A percentile compares a stretch with the other conserved stretches of the same genome.
These are phyloP conservation scores for Chaetomium globosum DNA, from an alignment of 2,329 filamentous ascomycete species.

Conservation along the genomic window DNA sequence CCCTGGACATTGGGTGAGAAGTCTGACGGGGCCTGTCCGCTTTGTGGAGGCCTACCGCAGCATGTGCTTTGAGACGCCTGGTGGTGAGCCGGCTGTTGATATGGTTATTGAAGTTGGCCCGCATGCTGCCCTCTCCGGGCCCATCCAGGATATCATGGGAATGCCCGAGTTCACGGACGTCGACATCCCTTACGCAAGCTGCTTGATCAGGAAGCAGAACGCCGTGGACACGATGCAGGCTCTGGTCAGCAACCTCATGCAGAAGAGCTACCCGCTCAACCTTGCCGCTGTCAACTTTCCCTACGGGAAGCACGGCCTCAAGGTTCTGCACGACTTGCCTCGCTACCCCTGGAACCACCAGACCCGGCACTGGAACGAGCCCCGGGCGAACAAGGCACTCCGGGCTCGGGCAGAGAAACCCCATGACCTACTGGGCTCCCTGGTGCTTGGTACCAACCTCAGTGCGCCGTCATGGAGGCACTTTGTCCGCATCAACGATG, in stretches of 20 bases:
- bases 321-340: constrained; percentile 45
- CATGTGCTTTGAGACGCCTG: constrained; percentile 32
- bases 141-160: constrained; percentile 41
- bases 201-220: constrained; percentile 31
- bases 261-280: constrained; percentile 40
- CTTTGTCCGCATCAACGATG: constrained; percentile 42
- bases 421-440: constrained; percentile 47
- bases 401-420: constrained; percentile 42
- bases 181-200: constrained; percentile 30
- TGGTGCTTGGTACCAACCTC: constrained; percentile 39
- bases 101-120: constrained; percentile 44
- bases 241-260: constrained; percentile 39
- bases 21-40: constrained; percentile 43
- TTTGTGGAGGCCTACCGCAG: constrained; percentile 41
- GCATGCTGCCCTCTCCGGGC: constrained; percentile 43
- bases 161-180: constrained; percentile 29
- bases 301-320: constrained; percentile 36
- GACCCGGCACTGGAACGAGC: constrained; percentile 46
- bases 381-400: constrained; percentile 42
- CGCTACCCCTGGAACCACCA: constrained; percentile 53
- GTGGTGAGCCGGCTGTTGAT: constrained; percentile 33
- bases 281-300: constrained; percentile 42
- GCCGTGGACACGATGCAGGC: constrained; percentile 40
- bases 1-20: constrained; percentile 35
- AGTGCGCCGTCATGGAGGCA: constrained; percentile 43